Evolutionary conservation across 768 basidiomycete genomes (phyloP).

Genomic region (Lactarius trivialis): DNA sequence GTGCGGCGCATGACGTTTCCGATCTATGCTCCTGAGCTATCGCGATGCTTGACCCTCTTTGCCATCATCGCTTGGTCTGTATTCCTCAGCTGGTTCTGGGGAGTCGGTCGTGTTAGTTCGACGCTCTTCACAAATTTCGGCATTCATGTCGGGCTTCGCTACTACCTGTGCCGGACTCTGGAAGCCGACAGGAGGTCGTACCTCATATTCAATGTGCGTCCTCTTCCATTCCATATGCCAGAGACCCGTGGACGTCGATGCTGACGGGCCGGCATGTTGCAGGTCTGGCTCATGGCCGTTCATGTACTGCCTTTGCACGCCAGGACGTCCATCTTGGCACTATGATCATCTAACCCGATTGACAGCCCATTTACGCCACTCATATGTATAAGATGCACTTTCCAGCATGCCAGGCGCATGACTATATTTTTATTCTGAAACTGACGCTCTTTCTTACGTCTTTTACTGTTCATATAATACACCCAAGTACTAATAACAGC

Average conservation of each 20-base stretch:
- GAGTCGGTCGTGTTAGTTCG: constrained; percentile 16
- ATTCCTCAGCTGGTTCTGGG: constrained; percentile 23
- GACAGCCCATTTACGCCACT: constrained; percentile 22
- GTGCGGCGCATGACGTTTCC: constrained; percentile 25
- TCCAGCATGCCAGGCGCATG: constrained; percentile 17
- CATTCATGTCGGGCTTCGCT: constrained; percentile 22
- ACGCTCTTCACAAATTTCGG: constrained; percentile 20
- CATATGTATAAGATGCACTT: constrained; percentile 13
- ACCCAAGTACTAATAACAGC: neutral
- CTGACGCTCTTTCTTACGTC: constrained; percentile 5
- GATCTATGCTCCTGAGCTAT: constrained; percentile 23
- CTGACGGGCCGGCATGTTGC: constrained; percentile 11
- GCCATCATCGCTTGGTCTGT: constrained; percentile 24
- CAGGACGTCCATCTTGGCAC: constrained; percentile 17
- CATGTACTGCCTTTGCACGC: constrained; percentile 22
- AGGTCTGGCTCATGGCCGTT: constrained; percentile 23
- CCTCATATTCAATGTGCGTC: constrained; percentile 25
- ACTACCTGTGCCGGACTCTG: constrained; percentile 16
- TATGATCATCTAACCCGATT: constrained; percentile 17
- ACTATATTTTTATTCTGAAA: constrained; percentile 8
- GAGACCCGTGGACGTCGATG: constrained; percentile 6
- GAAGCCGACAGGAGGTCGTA: constrained; percentile 23
- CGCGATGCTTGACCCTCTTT: constrained; percentile 22
- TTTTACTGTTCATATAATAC: constrained; percentile 13
- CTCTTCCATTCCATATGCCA: neutral